Evolutionary conservation across 2,329 filamentous ascomycete species (phyloP).

Genomic region (Penicillium brevicompactum): DNA sequence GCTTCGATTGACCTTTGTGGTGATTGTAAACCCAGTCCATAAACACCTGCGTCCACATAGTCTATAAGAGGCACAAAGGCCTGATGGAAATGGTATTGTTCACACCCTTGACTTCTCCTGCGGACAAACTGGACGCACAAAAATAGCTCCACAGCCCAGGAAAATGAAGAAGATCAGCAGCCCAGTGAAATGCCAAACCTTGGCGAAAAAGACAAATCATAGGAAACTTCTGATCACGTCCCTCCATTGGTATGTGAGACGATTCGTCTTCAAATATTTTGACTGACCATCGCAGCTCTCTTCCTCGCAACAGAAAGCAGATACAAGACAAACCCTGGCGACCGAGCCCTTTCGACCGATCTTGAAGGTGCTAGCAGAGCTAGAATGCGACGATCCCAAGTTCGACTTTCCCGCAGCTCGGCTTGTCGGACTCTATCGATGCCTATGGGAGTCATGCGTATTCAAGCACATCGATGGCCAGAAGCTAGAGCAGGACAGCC

Average conservation of each 20-base stretch:
- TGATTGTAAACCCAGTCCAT: too few species aligned
- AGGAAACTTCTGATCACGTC: not conserved
- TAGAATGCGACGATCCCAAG: not conserved
- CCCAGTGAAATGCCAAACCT: not conserved
- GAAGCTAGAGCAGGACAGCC: not conserved
- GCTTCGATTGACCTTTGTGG: too few species aligned
- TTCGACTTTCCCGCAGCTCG: not conserved
- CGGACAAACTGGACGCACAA: not conserved
- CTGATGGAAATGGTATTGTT: too few species aligned
- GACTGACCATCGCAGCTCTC: not conserved
- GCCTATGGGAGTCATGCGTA: not conserved
- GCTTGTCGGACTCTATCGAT: not conserved
- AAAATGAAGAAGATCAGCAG: not conserved
- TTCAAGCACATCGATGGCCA: not conserved
- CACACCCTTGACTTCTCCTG: too few species aligned
- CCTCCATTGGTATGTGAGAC: not conserved
- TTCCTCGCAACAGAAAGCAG: conserved; percentile 29
- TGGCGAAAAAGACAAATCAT: not conserved
- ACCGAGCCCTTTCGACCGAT: too few species aligned
- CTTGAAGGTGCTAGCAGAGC: not conserved
- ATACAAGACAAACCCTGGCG: not conserved
- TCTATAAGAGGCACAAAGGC: too few species aligned
- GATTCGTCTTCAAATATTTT: not conserved
- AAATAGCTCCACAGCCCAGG: not conserved
- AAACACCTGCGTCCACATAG: too few species aligned